Percentiles rank a stretch among this genome's conserved stretches.
Conservation (phyloP, 805 yeast genomes). For the Suhomyces tanzawaensis region DNA sequence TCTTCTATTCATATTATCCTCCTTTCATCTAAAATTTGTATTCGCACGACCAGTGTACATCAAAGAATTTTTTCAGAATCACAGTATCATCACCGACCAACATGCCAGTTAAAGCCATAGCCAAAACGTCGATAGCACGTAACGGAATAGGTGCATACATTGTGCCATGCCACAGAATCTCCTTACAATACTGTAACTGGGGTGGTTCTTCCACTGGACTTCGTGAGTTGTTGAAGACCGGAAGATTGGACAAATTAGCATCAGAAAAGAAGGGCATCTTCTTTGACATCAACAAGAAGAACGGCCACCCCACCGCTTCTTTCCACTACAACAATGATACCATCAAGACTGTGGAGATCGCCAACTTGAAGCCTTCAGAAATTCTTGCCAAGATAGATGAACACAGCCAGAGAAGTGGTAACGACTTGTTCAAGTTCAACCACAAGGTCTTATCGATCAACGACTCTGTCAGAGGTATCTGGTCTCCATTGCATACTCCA, state of each 20-base stretch:
- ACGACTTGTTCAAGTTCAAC: slow-evolving; percentile 58
- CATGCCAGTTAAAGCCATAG: slow-evolving; percentile 63
- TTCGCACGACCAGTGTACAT: slow-evolving; percentile 5
- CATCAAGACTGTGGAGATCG: slow-evolving; percentile 59
- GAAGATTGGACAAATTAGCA: slow-evolving; percentile 57
- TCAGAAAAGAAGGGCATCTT: slow-evolving; percentile 60
- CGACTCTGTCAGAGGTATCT: slow-evolving; percentile 87
- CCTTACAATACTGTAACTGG: slow-evolving; percentile 86
- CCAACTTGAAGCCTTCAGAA: slow-evolving; percentile 62
- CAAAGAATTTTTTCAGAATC: slow-evolving; percentile 6
- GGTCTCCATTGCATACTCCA: slow-evolving; percentile 90
- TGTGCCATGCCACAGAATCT: slow-evolving; percentile 70
- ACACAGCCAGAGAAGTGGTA: slow-evolving; percentile 70
- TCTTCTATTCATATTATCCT: background rate
- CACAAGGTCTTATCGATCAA: slow-evolving; percentile 76
- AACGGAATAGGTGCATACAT: slow-evolving; percentile 78
- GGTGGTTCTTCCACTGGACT: slow-evolving; percentile 92
- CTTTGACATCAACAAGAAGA: slow-evolving; percentile 63
- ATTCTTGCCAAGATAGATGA: slow-evolving; percentile 65
- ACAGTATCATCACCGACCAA: slow-evolving; percentile 1
- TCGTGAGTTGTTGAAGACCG: slow-evolving; percentile 58
- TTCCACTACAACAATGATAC: slow-evolving; percentile 37
- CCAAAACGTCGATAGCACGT: slow-evolving; percentile 58
- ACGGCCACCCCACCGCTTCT: slow-evolving; percentile 78
- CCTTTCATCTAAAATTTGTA: too few relatives aligned